phyloP scores from a whole-genome alignment of 2,329 filamentous ascomycete genomes.

The Trichoderma guizhouense region DNA sequence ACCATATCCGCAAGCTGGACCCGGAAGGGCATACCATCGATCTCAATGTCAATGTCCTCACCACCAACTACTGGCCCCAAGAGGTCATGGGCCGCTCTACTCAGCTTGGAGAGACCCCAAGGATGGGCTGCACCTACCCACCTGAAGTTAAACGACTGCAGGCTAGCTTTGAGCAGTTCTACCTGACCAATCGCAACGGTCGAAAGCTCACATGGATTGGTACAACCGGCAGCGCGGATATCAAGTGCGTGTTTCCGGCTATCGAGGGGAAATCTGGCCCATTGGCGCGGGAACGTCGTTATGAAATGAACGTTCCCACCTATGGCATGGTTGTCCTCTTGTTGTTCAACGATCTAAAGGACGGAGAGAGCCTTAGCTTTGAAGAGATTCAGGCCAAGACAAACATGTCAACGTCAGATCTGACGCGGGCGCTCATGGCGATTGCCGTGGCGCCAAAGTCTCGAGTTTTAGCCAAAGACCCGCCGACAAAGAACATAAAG shows the following conservation, averaged over 20 bases:
- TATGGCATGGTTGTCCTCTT: conserved; percentile 88
- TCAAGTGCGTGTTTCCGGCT: conserved; percentile 74
- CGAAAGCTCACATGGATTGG: conserved; percentile 81
- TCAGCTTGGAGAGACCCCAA: conserved; percentile 46
- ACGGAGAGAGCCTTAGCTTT: conserved; percentile 50
- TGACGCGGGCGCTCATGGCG: conserved; percentile 75
- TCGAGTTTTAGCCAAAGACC: conserved; percentile 74
- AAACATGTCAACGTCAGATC: conserved; percentile 70
- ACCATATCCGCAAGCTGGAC: conserved; percentile 55
- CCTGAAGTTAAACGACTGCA: conserved; percentile 70
- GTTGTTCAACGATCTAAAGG: conserved; percentile 76
- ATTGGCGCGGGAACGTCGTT: conserved; percentile 64
- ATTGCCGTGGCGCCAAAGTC: conserved; percentile 82
- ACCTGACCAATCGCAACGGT: conserved; percentile 81
- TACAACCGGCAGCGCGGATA: conserved; percentile 73
- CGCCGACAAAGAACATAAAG: conserved; percentile 74
- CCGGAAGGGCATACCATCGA: conserved; percentile 59
- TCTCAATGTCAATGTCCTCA: conserved; percentile 79
- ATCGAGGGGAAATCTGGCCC: conserved; percentile 64
- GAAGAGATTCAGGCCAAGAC: conserved; percentile 83
- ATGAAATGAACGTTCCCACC: conserved; percentile 89
- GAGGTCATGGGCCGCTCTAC: conserved; percentile 71
- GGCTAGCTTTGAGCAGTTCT: conserved; percentile 84
- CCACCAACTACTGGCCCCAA: conserved; percentile 91
- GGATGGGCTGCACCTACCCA: conserved; percentile 65